Evolutionary conservation across 148 eudicot species (phyloP), one percentile per base, ranked within the genome.

Genomic region (Chenopodium quinoa): DNA sequence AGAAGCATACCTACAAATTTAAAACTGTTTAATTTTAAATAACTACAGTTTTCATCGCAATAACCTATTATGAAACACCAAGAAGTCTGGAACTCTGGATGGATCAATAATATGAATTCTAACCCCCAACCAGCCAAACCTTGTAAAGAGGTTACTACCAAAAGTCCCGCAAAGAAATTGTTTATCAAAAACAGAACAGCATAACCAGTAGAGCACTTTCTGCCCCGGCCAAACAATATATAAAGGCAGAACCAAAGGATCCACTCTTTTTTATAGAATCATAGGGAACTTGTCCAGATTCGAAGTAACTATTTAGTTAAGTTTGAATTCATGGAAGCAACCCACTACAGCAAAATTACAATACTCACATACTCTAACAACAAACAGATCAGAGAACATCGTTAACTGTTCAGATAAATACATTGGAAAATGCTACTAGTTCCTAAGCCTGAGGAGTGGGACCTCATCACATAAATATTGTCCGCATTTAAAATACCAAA

Each of bases 381-480:
- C 44, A 40, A 40, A 40, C 7, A 0, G 7, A 40, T 40, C 44
- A 40, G 44, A 40, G 44, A 40, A 6, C 44, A 40, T 40, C 7
- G 44, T 40, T 40, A 40, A 40, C 44, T 40, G 44, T 5, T 5
- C 44, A 40, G 5, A 40, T 40, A 40, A 40, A 40, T 40, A 62
- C 27, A 20, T 47, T 65, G 32, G 48, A 22, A 62, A 11, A 62
- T 62, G 27, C 66, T 62, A 20, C 71, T 67, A 67, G 37, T 67
- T 67, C 19, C 71, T 20, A 27, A 67, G 71, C 17, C 71, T 67
- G 7, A 48, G 37, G 5, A 40, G 44, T 40, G 44, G 44, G 44
- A 73, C 60, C 19, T 62, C 67, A 71, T 29, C 54, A 77, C 77
- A 71, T 27, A 37, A 81, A 60, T 23, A 71, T 48, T 66, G 62